Percentiles rank a stretch among this genome's conserved stretches.
Evolutionary conservation across 2,329 filamentous ascomycete species (phyloP).

Genomic region (Moelleriella libera): DNA sequence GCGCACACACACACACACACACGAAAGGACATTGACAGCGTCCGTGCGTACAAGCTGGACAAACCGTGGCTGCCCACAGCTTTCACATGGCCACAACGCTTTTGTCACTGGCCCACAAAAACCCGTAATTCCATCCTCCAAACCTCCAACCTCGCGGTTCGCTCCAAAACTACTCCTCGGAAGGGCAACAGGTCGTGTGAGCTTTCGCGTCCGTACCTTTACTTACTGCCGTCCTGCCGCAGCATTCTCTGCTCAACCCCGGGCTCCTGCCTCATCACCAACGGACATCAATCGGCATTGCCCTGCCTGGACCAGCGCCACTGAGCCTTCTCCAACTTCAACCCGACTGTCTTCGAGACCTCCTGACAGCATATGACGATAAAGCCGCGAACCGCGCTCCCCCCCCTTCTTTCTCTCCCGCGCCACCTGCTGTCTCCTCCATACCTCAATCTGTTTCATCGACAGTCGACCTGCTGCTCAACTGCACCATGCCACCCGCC

Average conservation of each 20-base stretch:
- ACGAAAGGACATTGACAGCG: no score
- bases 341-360: conserved; percentile 1
- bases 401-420: background rate
- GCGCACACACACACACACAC: no score
- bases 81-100: conserved; percentile 15
- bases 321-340: background rate
- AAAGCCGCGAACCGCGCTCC: background rate
- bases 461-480: background rate
- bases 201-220: conserved; percentile 8
- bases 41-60: no score
- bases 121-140: conserved; percentile 8
- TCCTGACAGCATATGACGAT: background rate
- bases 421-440: background rate
- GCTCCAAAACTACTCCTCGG: conserved; percentile 7
- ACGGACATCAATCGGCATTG: no score
- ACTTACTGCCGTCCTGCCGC: background rate
- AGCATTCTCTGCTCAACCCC: background rate
- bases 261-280: no score
- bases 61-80: background rate
- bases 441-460: background rate
- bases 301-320: no score
- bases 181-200: conserved; percentile 27
- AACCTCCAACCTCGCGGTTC: conserved; percentile 7
- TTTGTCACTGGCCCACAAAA: conserved; percentile 14
- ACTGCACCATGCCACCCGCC: conserved; percentile 18